These are phyloP conservation scores for Aspergillus homomorphus DNA, from an alignment of 495 filamentous ascomycete genomes.

Conservation along the genomic window DNA sequence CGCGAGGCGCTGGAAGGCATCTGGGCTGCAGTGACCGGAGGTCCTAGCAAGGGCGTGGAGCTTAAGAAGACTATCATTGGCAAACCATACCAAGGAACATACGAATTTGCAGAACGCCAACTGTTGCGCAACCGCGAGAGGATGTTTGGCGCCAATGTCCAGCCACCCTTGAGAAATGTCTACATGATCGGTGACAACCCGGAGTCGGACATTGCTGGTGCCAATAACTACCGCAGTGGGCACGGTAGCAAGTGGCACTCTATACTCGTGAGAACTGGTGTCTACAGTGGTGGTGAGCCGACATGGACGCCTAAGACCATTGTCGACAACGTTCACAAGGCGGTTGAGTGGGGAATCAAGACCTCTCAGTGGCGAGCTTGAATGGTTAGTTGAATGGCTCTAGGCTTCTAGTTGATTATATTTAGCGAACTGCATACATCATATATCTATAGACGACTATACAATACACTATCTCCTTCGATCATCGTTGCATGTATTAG, in stretches of 20 bases:
- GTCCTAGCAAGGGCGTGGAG: constrained; percentile 48
- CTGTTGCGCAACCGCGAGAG: constrained; percentile 58
- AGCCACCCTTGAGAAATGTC: constrained; percentile 57
- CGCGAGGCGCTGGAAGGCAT: constrained; percentile 73
- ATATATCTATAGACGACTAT: not conserved
- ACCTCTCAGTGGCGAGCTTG: constrained; percentile 38
- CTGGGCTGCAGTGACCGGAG: constrained; percentile 71
- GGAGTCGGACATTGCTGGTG: constrained; percentile 86
- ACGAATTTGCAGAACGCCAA: constrained; percentile 75
- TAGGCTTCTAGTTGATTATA: not conserved
- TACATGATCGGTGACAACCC: constrained; percentile 99
- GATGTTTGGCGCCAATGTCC: constrained; percentile 33
- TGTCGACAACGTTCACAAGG: constrained; percentile 65
- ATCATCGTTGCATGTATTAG: not conserved
- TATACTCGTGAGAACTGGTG: constrained; percentile 81
- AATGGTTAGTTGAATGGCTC: not conserved
- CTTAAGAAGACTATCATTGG: constrained; percentile 71
- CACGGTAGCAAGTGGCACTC: constrained; percentile 72
- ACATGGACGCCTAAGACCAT: constrained; percentile 55
- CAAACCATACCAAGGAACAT: constrained; percentile 76
- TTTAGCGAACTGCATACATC: not conserved
- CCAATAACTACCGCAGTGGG: constrained; percentile 67
- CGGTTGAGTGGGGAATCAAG: constrained; percentile 62
- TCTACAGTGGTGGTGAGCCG: constrained; percentile 61
- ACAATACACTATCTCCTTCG: not conserved